phyloP scores from a whole-genome alignment of 2,329 filamentous ascomycete species.

The Sclerotinia subarctica region DNA sequence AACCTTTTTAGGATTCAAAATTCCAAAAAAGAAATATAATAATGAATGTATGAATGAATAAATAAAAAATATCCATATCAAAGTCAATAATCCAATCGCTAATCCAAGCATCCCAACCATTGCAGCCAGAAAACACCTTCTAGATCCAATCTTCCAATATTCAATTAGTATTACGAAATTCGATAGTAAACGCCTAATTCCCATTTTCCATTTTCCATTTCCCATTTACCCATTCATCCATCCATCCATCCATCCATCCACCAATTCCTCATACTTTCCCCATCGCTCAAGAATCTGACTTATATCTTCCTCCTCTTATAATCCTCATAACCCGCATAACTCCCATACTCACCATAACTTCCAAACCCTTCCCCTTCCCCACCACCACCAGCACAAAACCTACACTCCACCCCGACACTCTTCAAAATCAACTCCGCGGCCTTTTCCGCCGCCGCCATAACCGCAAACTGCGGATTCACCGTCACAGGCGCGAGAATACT shows the following conservation, averaged over 20 bases:
- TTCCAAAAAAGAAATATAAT: too few species aligned
- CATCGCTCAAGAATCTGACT: too few species aligned
- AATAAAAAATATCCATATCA: too few species aligned
- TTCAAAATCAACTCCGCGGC: constrained; percentile 48
- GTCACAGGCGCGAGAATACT: constrained; percentile 50
- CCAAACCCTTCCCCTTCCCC: not conserved
- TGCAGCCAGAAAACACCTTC: too few species aligned
- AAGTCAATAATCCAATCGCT: too few species aligned
- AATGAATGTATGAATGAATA: too few species aligned
- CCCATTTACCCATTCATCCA: not conserved
- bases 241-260: not conserved
- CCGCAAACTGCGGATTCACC: constrained; percentile 53
- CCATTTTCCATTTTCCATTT: not conserved
- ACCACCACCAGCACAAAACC: not conserved
- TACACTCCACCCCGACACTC: not conserved
- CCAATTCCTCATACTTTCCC: not conserved
- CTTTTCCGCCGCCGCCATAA: constrained; percentile 53
- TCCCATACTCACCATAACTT: not conserved
- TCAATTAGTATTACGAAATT: not conserved
- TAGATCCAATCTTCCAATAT: not conserved
- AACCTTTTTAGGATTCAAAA: too few species aligned
- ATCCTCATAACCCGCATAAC: not conserved
- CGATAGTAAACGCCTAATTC: not conserved
- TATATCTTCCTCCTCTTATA: not conserved
- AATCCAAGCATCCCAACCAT: too few species aligned